Base-by-base conservation (phyloP, 441 rosid genomes). In the Isatis lusitanica region DNA sequence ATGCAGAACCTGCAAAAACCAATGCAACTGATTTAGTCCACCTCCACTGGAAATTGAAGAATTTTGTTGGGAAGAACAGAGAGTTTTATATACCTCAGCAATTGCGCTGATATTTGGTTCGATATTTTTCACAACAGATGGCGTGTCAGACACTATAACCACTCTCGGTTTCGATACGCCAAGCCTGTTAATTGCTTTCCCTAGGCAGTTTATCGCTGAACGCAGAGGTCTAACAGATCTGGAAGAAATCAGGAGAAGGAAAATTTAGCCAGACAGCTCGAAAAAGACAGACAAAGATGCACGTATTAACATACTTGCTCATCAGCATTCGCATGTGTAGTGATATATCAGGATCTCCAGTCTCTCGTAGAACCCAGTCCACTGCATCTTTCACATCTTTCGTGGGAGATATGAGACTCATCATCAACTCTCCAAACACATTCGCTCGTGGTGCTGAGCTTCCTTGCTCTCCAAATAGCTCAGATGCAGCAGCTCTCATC, bases 401-500 rank as follows among this genome's bases (percentile, higher is more conserved):
- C 2, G 97, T 89, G 36, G 98, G 97, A 68, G 90, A 85, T 72
- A 94, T 82, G 24, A 94, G 90, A 46, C 83, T 44, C 78, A 80
- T 89, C 98, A 94, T 90, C 53, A 94, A 79, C 78, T 92, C 98
- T 66, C 98, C 97, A 75, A 88, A 94, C 43, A 92, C 92, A 83
- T 92, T 94, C 44, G 90, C 93, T 43, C 84, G 82, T 51, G 87
- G 78, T 17, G 66, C 73, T 4, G 87, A 85, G 57, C 66, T 72
- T 52, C 86, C 96, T 40, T 84, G 80, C 76, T 71, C 75, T 56
- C 98, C 97, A 79, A 92, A 94, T 55, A 94, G 79, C 71, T 85
- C 85, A 28, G 71, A 76, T 30, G 98, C 97, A 33, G 85, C 90
- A 75, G 65, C 66, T 71, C 96, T 89, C 97, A 94, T 90, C 75